These are phyloP conservation scores for Kitagawia praeruptora DNA, from an alignment of 129 eudicot species.

Conservation along the genomic window DNA sequence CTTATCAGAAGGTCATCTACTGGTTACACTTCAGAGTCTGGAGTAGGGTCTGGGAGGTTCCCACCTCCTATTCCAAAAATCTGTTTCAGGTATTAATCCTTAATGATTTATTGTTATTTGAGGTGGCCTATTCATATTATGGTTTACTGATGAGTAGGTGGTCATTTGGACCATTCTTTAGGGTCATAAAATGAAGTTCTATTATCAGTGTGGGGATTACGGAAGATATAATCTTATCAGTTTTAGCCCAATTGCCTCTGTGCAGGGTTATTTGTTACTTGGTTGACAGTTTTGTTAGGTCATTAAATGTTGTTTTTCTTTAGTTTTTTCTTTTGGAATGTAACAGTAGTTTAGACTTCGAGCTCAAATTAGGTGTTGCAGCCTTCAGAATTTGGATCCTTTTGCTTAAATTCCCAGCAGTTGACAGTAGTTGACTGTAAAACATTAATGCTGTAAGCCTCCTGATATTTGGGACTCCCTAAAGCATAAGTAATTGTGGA, in stretches of 20 bases:
- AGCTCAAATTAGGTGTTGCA: background rate
- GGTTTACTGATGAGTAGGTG: background rate
- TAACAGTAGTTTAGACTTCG: background rate
- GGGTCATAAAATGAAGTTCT: background rate
- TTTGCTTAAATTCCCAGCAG: background rate
- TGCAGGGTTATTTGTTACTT: background rate
- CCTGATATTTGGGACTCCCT: background rate
- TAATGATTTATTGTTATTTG: background rate
- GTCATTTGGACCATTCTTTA: background rate
- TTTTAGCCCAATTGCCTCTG: background rate
- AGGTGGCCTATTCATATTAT: background rate
- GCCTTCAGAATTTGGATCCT: background rate
- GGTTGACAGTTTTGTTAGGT: background rate
- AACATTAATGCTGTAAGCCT: background rate
- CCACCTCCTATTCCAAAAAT: conserved; percentile 47
- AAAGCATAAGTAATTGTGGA: background rate
- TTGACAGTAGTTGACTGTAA: background rate
- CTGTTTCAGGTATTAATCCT: conserved; percentile 55
- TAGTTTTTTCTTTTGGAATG: background rate
- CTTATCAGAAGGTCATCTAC: conserved; percentile 76
- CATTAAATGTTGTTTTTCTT: background rate
- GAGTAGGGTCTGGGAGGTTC: conserved; percentile 50
- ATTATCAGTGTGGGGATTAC: background rate
- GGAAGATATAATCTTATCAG: background rate
- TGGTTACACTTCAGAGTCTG: conserved; percentile 51